phyloP scores from a whole-genome alignment of 139 green algal species.

The Diplosphaera chodatii region DNA sequence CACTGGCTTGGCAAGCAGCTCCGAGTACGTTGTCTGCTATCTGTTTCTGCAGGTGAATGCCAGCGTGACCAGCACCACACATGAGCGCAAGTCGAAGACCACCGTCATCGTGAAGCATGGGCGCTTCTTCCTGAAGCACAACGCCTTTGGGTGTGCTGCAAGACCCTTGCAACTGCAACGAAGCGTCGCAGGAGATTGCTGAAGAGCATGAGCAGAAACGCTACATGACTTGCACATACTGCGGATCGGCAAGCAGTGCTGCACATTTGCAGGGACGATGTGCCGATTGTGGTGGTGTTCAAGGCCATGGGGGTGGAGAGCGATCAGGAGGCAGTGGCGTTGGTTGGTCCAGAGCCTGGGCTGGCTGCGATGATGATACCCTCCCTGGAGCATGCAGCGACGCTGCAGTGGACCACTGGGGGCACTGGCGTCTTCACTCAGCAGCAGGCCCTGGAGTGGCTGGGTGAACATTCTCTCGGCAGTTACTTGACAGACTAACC shows the following conservation, averaged over 20 bases:
- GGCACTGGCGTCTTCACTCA: slow-evolving; percentile 68
- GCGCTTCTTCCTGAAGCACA: slow-evolving; percentile 86
- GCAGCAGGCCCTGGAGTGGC: slow-evolving; percentile 90
- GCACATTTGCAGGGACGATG: slow-evolving; percentile 78
- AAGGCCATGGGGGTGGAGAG: slow-evolving; percentile 93
- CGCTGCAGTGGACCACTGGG: slow-evolving; percentile 12
- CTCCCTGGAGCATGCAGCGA: slow-evolving; percentile 70
- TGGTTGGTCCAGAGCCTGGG: slow-evolving; percentile 46
- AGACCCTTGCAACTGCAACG: too few species aligned
- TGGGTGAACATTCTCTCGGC: slow-evolving; percentile 45
- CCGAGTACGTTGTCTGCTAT: too few species aligned
- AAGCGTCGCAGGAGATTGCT: too few species aligned
- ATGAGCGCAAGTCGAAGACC: slow-evolving; percentile 98
- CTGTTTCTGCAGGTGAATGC: slow-evolving; percentile 37
- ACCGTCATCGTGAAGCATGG: slow-evolving; percentile 84
- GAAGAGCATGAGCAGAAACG: too few species aligned
- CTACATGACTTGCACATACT: too few species aligned
- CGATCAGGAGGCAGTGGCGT: slow-evolving; percentile 86
- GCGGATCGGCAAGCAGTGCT: too few species aligned
- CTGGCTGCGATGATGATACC: slow-evolving; percentile 49
- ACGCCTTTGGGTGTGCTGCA: slow-evolving; percentile 90
- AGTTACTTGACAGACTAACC: too few species aligned
- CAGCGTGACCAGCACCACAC: slow-evolving; percentile 83
- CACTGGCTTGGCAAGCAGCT: too few species aligned
- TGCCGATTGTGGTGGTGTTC: slow-evolving; percentile 86